Evolutionary conservation across 208 protist genomes (phyloP).

Genomic region (Tritrichomonas musculus): DNA sequence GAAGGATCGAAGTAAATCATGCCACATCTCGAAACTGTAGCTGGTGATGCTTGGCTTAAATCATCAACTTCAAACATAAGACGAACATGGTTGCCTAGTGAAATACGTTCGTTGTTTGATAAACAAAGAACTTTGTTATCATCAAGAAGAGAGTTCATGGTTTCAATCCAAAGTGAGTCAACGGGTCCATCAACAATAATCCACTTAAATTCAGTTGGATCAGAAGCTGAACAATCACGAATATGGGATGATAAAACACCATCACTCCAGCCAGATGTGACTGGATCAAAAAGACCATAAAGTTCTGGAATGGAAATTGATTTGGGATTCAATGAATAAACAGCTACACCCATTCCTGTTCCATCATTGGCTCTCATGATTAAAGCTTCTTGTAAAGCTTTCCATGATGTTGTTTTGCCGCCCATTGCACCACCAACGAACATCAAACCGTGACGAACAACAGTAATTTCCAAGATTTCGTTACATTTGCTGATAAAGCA

Average conservation of each 20-base stretch:
- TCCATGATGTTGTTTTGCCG: conserved; percentile 66
- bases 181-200: conserved; percentile 88
- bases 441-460: conserved; percentile 92
- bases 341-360: conserved; percentile 55
- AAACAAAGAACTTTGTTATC: conserved; percentile 98
- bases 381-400: conserved; percentile 31
- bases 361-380: no score
- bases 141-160: conserved; percentile 96
- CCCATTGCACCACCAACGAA: conserved; percentile 80
- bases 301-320: conserved; percentile 61
- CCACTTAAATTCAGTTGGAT: conserved; percentile 24
- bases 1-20: conserved; percentile 89
- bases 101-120: conserved; percentile 80
- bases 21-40: conserved; percentile 93
- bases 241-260: conserved; percentile 84
- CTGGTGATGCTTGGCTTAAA: conserved; percentile 86
- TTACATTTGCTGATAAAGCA: conserved; percentile 65
- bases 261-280: conserved; percentile 87
- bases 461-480: conserved; percentile 87
- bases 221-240: conserved; percentile 62
- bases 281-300: conserved; percentile 73
- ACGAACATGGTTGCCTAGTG: conserved; percentile 39
- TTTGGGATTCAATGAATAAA: conserved; percentile 65
- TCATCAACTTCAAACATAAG: conserved; percentile 77
- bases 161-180: conserved; percentile 97